Evolutionary conservation across 208 protist species (phyloP).

Genomic region (Wallacemonas sp.): DNA sequence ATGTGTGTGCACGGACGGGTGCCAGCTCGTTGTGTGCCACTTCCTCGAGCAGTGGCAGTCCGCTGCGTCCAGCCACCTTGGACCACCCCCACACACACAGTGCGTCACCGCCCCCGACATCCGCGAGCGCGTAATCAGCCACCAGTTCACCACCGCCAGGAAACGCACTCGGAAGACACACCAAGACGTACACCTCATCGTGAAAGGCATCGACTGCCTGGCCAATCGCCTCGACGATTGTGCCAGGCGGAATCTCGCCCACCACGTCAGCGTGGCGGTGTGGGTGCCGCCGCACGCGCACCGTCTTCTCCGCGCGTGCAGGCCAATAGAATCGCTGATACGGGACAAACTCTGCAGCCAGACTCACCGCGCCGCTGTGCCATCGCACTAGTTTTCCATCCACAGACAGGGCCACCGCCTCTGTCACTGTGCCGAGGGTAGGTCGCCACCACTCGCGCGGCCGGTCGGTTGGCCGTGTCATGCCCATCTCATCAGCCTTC

Average conservation of each 20-base stretch:
- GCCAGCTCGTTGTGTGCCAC: neutral
- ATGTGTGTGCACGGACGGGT: no score
- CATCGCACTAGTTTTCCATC: conserved; percentile 53
- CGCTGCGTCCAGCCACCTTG: conserved; percentile 50
- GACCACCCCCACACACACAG: conserved; percentile 81
- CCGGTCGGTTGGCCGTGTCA: neutral
- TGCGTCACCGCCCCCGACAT: conserved; percentile 19
- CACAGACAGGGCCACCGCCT: conserved; percentile 56
- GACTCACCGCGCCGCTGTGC: conserved; percentile 47
- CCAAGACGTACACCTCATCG: conserved; percentile 57
- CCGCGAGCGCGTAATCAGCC: conserved; percentile 35
- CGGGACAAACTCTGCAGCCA: conserved; percentile 42
- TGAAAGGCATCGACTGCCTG: conserved; percentile 50
- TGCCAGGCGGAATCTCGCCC: conserved; percentile 57
- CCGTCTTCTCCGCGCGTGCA: conserved; percentile 28
- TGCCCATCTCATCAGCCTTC: conserved; percentile 9
- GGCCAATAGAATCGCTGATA: conserved; percentile 55
- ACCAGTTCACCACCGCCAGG: conserved; percentile 14
- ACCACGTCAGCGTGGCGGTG: conserved; percentile 70
- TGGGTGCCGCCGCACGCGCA: conserved; percentile 65
- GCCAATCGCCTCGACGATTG: conserved; percentile 53
- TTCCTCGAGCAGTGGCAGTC: conserved; percentile 44
- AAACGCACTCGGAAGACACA: conserved; percentile 42
- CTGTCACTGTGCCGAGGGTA: conserved; percentile 39
- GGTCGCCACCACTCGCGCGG: conserved; percentile 10